phyloP scores from a whole-genome alignment of 2,329 filamentous ascomycete genomes.

The Beauveria varroae region DNA sequence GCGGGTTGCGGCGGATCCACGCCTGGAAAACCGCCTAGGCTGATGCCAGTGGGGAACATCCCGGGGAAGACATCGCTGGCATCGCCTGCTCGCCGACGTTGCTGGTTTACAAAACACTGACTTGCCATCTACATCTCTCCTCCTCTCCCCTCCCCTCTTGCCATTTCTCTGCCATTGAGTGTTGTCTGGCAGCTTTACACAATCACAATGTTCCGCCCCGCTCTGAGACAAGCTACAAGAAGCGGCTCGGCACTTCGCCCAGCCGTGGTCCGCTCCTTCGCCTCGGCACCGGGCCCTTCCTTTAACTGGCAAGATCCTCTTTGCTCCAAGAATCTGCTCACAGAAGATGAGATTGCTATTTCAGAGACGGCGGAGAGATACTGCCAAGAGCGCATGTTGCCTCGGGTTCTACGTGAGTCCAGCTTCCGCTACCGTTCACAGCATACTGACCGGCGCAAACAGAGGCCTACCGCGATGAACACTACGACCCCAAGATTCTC shows the following conservation, averaged over 20 bases:
- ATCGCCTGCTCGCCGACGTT: neutral
- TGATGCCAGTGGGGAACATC: constrained; percentile 1
- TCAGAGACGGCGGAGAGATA: constrained; percentile 87
- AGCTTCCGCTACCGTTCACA: too few species aligned
- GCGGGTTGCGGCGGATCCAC: constrained; percentile 8
- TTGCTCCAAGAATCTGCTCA: constrained; percentile 64
- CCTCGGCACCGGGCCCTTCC: constrained; percentile 25
- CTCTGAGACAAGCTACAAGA: constrained; percentile 14
- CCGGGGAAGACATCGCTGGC: neutral
- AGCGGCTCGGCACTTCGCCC: constrained; percentile 11
- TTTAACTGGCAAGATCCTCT: constrained; percentile 96
- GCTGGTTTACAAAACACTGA: constrained; percentile 3
- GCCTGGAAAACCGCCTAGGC: neutral
- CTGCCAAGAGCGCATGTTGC: constrained; percentile 82
- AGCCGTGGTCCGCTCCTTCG: constrained; percentile 24
- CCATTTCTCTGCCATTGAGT: neutral
- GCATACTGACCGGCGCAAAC: neutral
- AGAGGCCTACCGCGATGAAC: constrained; percentile 80
- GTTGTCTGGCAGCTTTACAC: neutral
- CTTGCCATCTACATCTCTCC: neutral
- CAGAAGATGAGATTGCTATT: constrained; percentile 86
- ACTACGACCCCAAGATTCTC: constrained; percentile 79
- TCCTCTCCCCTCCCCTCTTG: neutral
- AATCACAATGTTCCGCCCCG: constrained; percentile 15
- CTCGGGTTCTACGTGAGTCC: constrained; percentile 70